These are phyloP conservation scores for Syzygium oleosum DNA, from an alignment of 345 rosid genomes.

Conservation along the genomic window DNA sequence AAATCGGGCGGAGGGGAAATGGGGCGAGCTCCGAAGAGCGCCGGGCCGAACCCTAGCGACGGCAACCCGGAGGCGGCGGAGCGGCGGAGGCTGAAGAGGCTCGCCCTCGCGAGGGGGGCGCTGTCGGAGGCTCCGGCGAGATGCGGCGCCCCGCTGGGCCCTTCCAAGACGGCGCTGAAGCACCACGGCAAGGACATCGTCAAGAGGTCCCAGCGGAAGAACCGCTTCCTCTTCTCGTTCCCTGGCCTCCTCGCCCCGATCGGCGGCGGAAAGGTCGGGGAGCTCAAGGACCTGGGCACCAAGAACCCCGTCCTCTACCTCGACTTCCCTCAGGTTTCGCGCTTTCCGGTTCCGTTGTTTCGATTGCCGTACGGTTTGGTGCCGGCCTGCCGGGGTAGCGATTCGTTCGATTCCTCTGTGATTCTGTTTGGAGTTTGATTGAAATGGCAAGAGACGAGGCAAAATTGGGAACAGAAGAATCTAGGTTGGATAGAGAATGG, in stretches of 20 bases:
- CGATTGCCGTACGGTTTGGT: not conserved
- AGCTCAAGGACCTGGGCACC: slow-evolving; percentile 63
- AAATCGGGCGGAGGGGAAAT: not conserved
- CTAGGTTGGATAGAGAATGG: not conserved
- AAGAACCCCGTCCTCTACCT: slow-evolving; percentile 87
- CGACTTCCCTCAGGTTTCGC: slow-evolving; percentile 41
- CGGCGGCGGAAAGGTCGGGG: slow-evolving; percentile 75
- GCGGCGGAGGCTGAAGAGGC: slow-evolving; percentile 43
- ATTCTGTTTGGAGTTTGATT: not conserved
- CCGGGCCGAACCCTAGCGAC: not conserved
- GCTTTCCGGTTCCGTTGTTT: not conserved
- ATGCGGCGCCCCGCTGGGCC: slow-evolving; percentile 27
- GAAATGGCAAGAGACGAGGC: not conserved
- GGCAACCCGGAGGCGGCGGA: slow-evolving; percentile 28
- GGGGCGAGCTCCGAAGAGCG: not conserved
- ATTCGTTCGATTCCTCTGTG: not conserved
- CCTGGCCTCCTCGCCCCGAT: slow-evolving; percentile 65
- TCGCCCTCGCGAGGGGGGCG: slow-evolving; percentile 31
- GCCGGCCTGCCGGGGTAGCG: not conserved
- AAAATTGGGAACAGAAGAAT: not conserved
- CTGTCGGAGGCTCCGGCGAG: slow-evolving; percentile 40
- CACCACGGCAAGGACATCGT: slow-evolving; percentile 79
- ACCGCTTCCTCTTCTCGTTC: slow-evolving; percentile 61
- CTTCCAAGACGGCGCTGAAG: slow-evolving; percentile 53
- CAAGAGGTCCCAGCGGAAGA: slow-evolving; percentile 76